Conservation (phyloP, 768 basidiomycete genomes). For the Rhizopogon roseolus region DNA sequence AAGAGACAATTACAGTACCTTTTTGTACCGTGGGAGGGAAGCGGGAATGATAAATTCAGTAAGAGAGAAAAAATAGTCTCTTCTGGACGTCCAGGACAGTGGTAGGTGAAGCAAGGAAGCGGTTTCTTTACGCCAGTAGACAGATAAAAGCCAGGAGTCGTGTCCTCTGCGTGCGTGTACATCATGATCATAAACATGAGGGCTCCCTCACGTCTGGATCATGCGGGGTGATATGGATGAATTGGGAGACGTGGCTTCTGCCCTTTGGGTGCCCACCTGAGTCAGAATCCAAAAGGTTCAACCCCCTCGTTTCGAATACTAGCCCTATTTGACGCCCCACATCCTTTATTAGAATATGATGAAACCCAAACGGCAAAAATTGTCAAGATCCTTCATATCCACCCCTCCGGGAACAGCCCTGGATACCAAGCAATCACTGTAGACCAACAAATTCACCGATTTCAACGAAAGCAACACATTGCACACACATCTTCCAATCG, state of each 20-base stretch:
- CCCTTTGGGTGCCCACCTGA: not conserved
- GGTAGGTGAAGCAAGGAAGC: not conserved
- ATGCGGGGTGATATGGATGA: constrained; percentile 11
- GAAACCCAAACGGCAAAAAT: constrained; percentile 22
- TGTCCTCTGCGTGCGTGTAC: constrained; percentile 19
- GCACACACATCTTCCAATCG: not conserved
- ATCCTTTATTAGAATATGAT: constrained; percentile 25
- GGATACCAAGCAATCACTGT: constrained; percentile 16
- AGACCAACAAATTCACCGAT: not conserved
- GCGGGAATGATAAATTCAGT: not conserved
- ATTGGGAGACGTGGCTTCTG: constrained; percentile 3
- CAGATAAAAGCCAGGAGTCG: constrained; percentile 26
- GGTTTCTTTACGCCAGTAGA: not conserved
- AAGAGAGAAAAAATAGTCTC: not conserved
- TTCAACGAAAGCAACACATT: not conserved
- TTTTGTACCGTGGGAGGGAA: constrained; percentile 3
- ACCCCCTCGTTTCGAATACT: constrained; percentile 24
- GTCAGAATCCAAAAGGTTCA: constrained; percentile 8
- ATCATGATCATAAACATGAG: constrained; percentile 23
- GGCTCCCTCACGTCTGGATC: constrained; percentile 13
- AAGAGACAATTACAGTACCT: not conserved
- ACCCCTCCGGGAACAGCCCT: constrained; percentile 14
- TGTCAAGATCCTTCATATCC: constrained; percentile 17
- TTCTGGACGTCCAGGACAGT: not conserved
- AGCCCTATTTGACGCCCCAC: constrained; percentile 23